Evolutionary conservation across 2,329 filamentous ascomycete species (phyloP).

Genomic region (Pseudogymnoascus sp.): DNA sequence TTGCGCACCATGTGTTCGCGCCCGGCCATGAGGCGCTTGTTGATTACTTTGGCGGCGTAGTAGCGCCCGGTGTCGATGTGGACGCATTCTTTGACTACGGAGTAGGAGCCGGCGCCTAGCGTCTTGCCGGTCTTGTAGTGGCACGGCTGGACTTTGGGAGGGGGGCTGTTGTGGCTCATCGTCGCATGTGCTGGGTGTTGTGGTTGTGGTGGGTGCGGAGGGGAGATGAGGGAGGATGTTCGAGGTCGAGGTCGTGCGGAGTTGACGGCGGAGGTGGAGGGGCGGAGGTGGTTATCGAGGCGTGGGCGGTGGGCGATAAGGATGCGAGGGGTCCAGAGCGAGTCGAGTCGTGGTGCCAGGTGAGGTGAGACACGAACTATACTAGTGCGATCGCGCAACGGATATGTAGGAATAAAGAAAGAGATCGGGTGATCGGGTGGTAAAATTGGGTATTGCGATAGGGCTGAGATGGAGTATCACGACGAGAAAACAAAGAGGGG

Average conservation of each 20-base stretch:
- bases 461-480: background rate
- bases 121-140: conserved; percentile 99
- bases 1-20: conserved; percentile 98
- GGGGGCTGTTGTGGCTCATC: background rate
- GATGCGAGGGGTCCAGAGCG: background rate
- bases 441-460: background rate
- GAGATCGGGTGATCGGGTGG: background rate
- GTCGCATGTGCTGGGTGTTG: background rate
- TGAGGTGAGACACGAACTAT: background rate
- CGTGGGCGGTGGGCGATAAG: background rate
- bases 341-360: background rate
- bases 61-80: conserved; percentile 97
- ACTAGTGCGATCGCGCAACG: background rate
- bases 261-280: background rate
- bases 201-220: background rate
- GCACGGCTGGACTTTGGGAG: conserved; percentile 78
- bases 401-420: background rate
- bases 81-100: conserved; percentile 96
- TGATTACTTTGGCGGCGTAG: conserved; percentile 98
- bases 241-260: background rate
- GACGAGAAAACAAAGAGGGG: background rate
- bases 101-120: conserved; percentile 91
- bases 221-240: background rate
- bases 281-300: background rate
- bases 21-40: conserved; percentile 95